Base-by-base conservation (phyloP, 257 asterid species). In the Echites panduratus region DNA sequence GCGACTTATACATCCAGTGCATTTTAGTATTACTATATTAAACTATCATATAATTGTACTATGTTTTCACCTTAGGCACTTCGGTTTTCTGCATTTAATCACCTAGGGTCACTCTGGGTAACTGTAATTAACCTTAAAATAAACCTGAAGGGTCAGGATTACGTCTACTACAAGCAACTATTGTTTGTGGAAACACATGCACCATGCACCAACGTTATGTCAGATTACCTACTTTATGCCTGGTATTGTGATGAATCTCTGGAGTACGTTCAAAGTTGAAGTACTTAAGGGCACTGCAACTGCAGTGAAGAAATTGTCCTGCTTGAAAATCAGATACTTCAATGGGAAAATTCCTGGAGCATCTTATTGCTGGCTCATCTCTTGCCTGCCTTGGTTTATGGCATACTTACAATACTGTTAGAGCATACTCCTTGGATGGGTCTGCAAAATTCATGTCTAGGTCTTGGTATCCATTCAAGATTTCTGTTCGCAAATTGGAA, bases 321-420 rank as follows among this genome's bases (percentile, higher is more conserved):
- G 53, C 32, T 56, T 41, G 63, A 38, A 47, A 43, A 43, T n/a
- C 62, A 57, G 64, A 75, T 81, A 70, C 66, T 45, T 61, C 70
- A 78, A 87, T 92, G 96, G 96, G 91, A 67, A 85, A 87, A 68
- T 85, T 92, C 72, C 27, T 73, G 44, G 96, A 85, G 41, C 97
- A 92, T 80, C 74, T 89, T 1, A 78, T 87, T 43, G 90, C 93
- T 3, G 97, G 96, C 20, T 69, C 86, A 44, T 89, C 89, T 66
- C 85, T 92, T 66, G 83, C 87, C 73, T 75, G 77, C 75, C 93
- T 92, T 63, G 97, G 97, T 58, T 72, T 88, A 35, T 87, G 95
- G 93, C 97, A 92, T 79, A 68, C 80, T 4, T 70, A 83, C 63
- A 92, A 90, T 84, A 79, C 89, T 45, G 73, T 87, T 32, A 78